These are phyloP conservation scores for Entrophospora sp. DNA, from an alignment of 192 early-diverging fungal genomes.

Conservation along the genomic window DNA sequence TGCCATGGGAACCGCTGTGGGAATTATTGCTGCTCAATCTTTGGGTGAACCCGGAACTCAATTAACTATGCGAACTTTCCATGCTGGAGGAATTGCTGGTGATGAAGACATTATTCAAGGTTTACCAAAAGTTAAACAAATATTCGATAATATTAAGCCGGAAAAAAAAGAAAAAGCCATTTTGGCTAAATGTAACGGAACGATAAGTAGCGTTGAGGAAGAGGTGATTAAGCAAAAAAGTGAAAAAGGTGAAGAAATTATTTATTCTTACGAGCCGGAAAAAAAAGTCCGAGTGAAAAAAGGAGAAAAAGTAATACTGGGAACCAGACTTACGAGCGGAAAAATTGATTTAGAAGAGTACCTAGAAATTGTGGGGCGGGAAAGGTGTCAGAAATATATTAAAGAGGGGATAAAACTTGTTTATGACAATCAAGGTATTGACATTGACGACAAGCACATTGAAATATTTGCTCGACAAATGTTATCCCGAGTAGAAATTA, in stretches of 20 bases:
- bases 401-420: background rate
- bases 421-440: background rate
- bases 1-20: background rate
- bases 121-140: slow-evolving; percentile 15
- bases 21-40: slow-evolving; percentile 9
- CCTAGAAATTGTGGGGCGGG: slow-evolving; percentile 3
- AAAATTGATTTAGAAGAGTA: slow-evolving; percentile 12
- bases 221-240: background rate
- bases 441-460: slow-evolving; percentile 9
- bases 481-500: slow-evolving; percentile 1
- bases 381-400: background rate
- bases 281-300: background rate
- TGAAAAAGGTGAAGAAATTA: background rate
- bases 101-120: slow-evolving; percentile 13
- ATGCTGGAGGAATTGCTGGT: background rate
- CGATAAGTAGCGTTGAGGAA: background rate
- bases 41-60: slow-evolving; percentile 10
- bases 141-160: slow-evolving; percentile 8
- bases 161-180: background rate
- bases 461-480: slow-evolving; percentile 15
- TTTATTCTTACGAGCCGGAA: background rate
- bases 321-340: background rate
- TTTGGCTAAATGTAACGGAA: background rate
- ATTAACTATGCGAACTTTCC: slow-evolving; percentile 14
- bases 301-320: background rate